Evolutionary conservation across 2,329 filamentous ascomycete genomes (phyloP).

Genomic region (Stemphylium vesicarium): DNA sequence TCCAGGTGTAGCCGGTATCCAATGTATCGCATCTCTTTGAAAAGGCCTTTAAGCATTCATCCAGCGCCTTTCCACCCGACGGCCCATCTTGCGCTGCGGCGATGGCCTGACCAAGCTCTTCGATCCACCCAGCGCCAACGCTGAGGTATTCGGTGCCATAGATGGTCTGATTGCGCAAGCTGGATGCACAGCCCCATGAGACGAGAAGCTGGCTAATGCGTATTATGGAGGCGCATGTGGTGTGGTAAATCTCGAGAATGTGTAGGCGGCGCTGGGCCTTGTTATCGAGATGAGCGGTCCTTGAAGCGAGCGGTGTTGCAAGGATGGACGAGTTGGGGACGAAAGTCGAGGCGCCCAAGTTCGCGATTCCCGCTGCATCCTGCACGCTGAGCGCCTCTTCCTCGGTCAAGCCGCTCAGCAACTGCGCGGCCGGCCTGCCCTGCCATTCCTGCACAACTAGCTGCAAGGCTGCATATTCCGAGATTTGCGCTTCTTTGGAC

Average conservation of each 20-base stretch:
- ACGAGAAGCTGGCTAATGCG: conserved; percentile 46
- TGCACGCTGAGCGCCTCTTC: conserved; percentile 80
- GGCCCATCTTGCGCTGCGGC: conserved; percentile 42
- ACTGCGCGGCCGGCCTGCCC: conserved; percentile 72
- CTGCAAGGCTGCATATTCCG: conserved; percentile 81
- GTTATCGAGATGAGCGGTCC: conserved; percentile 61
- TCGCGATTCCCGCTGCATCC: conserved; percentile 72
- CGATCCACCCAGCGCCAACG: conserved; percentile 40
- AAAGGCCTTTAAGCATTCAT: conserved; percentile 56
- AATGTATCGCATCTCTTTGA: conserved; percentile 58
- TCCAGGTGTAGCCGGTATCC: conserved; percentile 54
- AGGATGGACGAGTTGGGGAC: conserved; percentile 53
- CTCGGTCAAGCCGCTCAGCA: conserved; percentile 74
- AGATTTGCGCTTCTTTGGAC: conserved; percentile 76
- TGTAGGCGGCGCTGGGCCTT: conserved; percentile 68
- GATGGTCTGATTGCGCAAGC: conserved; percentile 35
- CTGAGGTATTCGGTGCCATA: conserved; percentile 39
- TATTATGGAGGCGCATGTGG: conserved; percentile 67
- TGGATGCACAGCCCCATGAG: conserved; percentile 39
- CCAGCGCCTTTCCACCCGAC: conserved; percentile 28
- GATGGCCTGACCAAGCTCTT: conserved; percentile 40
- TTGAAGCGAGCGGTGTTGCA: conserved; percentile 31
- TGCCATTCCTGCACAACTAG: conserved; percentile 85
- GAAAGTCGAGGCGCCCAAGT: conserved; percentile 61
- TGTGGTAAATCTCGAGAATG: conserved; percentile 74